Evolutionary conservation across 148 eudicot genomes (phyloP).

Genomic region (Linanthus parryae): DNA sequence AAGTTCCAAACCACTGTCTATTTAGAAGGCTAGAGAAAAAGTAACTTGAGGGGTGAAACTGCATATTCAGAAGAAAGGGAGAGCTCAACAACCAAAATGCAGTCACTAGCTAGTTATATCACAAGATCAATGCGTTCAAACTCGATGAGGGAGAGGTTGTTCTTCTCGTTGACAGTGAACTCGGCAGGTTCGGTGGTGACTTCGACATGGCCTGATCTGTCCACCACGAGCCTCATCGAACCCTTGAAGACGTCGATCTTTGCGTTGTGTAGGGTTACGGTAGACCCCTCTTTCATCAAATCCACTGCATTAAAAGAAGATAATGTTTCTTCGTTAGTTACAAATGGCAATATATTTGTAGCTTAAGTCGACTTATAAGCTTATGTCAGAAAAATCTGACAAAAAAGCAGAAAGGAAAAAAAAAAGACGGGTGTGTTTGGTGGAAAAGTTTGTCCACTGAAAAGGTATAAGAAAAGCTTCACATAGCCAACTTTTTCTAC

Average conservation of each 20-base stretch:
- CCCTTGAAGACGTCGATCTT: slow-evolving; percentile 44
- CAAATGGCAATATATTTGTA: neutral
- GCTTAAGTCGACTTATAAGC: no score
- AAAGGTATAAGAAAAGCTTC: no score
- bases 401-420: no score
- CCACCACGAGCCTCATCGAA: slow-evolving; percentile 42
- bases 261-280: slow-evolving; percentile 28
- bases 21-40: neutral
- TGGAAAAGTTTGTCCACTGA: no score
- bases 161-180: slow-evolving; percentile 31
- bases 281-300: slow-evolving; percentile 33
- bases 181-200: slow-evolving; percentile 23
- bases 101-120: no score
- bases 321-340: neutral
- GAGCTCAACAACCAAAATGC: neutral
- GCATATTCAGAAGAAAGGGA: neutral
- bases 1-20: no score
- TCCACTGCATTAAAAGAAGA: slow-evolving; percentile 20
- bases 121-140: slow-evolving; percentile 31
- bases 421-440: no score
- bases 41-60: neutral
- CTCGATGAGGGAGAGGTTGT: slow-evolving; percentile 36
- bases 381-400: no score
- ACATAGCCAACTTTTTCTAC: no score
- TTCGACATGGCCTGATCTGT: slow-evolving; percentile 34